These are phyloP conservation scores for Diaporthe sp. DNA, from an alignment of 2,329 filamentous ascomycete genomes.

Conservation along the genomic window DNA sequence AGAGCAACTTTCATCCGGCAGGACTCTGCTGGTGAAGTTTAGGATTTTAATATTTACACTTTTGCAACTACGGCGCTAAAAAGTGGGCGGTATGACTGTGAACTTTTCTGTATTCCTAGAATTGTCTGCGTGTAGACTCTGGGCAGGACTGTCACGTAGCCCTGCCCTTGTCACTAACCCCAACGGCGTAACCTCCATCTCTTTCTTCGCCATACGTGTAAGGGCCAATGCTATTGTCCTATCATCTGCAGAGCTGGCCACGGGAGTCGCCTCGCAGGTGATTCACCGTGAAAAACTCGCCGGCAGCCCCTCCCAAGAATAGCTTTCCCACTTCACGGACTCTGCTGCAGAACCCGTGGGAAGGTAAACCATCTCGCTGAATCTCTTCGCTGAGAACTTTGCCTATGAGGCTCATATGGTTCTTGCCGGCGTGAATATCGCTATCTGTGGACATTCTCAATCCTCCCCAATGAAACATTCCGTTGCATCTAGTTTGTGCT, in stretches of 20 bases:
- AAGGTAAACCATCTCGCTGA: neutral
- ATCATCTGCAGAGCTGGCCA: neutral
- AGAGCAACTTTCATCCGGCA: neutral
- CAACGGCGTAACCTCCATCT: neutral
- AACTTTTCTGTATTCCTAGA: slow-evolving; percentile 33
- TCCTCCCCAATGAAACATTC: neutral
- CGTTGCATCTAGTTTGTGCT: slow-evolving; percentile 34
- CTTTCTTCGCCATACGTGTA: neutral
- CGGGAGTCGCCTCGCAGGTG: neutral
- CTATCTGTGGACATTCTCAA: neutral
- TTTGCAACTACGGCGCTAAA: neutral
- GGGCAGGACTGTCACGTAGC: neutral
- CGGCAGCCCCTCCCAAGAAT: neutral
- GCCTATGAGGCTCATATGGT: neutral
- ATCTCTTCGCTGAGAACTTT: neutral
- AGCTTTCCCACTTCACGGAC: neutral
- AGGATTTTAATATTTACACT: neutral
- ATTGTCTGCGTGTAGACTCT: slow-evolving; percentile 7
- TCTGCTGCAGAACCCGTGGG: neutral
- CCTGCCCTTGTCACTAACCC: neutral
- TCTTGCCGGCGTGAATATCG: neutral
- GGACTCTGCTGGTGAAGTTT: neutral
- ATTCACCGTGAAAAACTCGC: neutral
- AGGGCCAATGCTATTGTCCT: neutral
- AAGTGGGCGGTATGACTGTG: neutral